phyloP scores from a whole-genome alignment of 2,329 filamentous ascomycete species.

The Orbilia ellipsospora region DNA sequence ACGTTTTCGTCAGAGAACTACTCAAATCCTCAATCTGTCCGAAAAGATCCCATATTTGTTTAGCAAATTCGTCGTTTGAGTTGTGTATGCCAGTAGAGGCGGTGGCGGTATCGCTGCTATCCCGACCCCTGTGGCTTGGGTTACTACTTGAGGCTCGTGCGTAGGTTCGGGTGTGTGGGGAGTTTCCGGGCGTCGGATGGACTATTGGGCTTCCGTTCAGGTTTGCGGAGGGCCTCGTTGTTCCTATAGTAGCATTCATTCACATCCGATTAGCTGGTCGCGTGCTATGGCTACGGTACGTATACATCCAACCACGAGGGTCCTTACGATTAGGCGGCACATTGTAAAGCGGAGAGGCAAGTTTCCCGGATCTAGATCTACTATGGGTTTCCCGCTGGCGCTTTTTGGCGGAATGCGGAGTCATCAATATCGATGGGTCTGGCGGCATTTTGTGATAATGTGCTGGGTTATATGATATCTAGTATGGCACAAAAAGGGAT shows the following conservation, averaged over 20 bases:
- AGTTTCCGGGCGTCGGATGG: constrained; percentile 2
- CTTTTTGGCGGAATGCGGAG: constrained; percentile 39
- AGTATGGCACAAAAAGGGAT: too few species aligned
- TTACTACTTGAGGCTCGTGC: too few species aligned
- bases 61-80: constrained; percentile 12
- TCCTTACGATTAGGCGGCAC: constrained; percentile 13
- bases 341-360: constrained; percentile 9
- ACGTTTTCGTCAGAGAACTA: constrained; percentile 13
- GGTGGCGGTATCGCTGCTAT: not conserved
- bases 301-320: too few species aligned
- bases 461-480: too few species aligned
- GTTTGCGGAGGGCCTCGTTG: not conserved
- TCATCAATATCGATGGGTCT: too few species aligned
- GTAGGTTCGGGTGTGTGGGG: not conserved
- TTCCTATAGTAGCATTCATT: not conserved
- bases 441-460: too few species aligned
- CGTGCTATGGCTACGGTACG: too few species aligned
- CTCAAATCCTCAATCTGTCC: constrained; percentile 23
- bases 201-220: not conserved
- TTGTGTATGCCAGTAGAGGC: not conserved
- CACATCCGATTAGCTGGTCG: not conserved
- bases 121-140: not conserved
- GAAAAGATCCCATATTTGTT: constrained; percentile 28
- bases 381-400: constrained; percentile 22
- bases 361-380: not conserved